phyloP scores from a whole-genome alignment of 148 eudicot genomes.

The Cornus kousa region DNA sequence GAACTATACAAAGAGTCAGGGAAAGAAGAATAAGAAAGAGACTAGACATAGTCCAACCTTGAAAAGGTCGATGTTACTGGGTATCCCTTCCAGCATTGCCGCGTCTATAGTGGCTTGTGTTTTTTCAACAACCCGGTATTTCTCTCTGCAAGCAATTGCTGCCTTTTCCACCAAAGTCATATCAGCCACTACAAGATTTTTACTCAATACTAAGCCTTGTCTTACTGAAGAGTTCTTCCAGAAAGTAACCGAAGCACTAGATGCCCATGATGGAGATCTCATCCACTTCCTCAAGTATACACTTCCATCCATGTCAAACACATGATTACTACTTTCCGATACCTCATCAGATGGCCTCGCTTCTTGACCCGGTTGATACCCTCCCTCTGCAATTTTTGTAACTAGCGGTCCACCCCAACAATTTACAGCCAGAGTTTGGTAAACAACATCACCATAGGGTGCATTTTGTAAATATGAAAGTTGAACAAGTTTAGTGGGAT shows the following conservation, averaged over 20 bases:
- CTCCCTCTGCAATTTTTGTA: slow-evolving; percentile 28
- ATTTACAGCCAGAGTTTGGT: slow-evolving; percentile 84
- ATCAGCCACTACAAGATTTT: slow-evolving; percentile 74
- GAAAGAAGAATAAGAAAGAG: slow-evolving; percentile 2
- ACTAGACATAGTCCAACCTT: slow-evolving; percentile 49
- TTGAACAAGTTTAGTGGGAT: slow-evolving; percentile 76
- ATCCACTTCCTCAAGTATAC: slow-evolving; percentile 78
- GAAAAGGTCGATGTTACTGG: slow-evolving; percentile 88
- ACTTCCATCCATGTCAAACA: slow-evolving; percentile 85
- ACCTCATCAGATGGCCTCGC: slow-evolving; percentile 29
- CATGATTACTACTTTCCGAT: slow-evolving; percentile 45
- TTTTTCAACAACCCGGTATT: slow-evolving; percentile 57
- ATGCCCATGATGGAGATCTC: slow-evolving; percentile 77
- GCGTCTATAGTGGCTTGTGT: slow-evolving; percentile 93
- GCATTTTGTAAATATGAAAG: slow-evolving; percentile 63
- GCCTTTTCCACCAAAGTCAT: slow-evolving; percentile 70
- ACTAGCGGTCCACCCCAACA: slow-evolving; percentile 86
- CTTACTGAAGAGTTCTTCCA: slow-evolving; percentile 54
- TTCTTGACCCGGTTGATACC: slow-evolving; percentile 19
- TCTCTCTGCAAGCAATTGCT: slow-evolving; percentile 55
- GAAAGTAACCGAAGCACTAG: slow-evolving; percentile 62
- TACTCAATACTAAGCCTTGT: slow-evolving; percentile 67
- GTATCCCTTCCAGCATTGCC: slow-evolving; percentile 93
- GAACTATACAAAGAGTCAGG: not conserved
- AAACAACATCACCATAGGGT: slow-evolving; percentile 72